Conservation (phyloP, 768 basidiomycete genomes). For the Glaciozyma antarctica region DNA sequence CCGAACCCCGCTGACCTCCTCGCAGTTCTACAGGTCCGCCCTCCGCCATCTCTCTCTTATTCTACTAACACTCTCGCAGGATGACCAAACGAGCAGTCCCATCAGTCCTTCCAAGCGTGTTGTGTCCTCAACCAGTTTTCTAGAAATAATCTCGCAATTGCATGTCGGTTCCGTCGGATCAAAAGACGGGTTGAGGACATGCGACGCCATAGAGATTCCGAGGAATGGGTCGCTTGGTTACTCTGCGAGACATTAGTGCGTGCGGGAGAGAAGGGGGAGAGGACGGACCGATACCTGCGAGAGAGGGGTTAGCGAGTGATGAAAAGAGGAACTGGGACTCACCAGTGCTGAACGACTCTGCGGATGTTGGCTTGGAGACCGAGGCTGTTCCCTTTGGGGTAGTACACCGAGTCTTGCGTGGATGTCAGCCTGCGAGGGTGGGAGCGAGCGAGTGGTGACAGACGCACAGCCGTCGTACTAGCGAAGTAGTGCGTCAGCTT, state of each 20-base stretch:
- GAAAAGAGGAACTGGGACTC: background rate
- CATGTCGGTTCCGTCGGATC: background rate
- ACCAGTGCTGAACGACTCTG: background rate
- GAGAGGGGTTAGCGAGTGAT: background rate
- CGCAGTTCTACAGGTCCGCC: background rate
- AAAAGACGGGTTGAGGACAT: background rate
- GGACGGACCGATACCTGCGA: background rate
- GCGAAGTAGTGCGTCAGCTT: background rate
- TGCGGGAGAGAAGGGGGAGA: background rate
- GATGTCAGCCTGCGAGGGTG: slow-evolving; percentile 5
- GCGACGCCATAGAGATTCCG: background rate
- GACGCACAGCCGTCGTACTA: background rate
- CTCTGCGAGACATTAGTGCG: background rate
- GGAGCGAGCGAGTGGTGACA: background rate
- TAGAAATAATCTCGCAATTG: background rate
- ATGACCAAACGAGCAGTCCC: background rate
- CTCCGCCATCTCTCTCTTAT: too few species aligned
- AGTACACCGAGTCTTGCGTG: background rate
- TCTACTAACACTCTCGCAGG: background rate
- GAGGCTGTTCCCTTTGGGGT: background rate
- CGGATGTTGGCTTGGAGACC: background rate
- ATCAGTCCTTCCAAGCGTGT: background rate
- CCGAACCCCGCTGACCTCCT: background rate
- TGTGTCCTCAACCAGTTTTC: background rate
- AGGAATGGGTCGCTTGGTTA: background rate